These are phyloP conservation scores for Capronia coronata DNA, from an alignment of 2,329 filamentous ascomycete species.

Conservation along the genomic window DNA sequence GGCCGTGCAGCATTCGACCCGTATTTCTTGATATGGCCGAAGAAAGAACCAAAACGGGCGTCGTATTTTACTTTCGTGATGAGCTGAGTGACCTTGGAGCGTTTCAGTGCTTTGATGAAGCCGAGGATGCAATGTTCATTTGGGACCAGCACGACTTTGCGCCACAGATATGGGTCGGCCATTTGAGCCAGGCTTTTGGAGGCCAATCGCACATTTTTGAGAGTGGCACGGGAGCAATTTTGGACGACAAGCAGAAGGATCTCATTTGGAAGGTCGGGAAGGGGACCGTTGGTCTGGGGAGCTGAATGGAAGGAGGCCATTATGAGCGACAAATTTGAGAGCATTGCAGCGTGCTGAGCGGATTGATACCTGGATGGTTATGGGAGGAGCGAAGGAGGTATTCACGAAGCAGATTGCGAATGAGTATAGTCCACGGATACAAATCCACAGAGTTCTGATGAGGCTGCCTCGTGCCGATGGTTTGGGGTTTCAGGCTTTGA, in stretches of 20 bases:
- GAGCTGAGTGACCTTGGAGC: conserved; percentile 15
- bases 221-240: conserved; percentile 13
- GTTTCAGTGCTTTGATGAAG: conserved; percentile 14
- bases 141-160: conserved; percentile 19
- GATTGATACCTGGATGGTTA: neutral
- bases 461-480: conserved; percentile 3
- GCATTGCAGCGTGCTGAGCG: neutral
- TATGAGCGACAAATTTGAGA: neutral
- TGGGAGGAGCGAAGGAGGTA: neutral
- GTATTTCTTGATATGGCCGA: conserved; percentile 12
- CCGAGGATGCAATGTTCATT: conserved; percentile 21
- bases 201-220: conserved; percentile 22
- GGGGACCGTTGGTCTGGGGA: neutral
- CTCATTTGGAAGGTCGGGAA: conserved; percentile 22
- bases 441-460: conserved; percentile 6
- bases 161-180: conserved; percentile 20
- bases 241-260: conserved; percentile 21
- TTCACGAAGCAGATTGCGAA: neutral
- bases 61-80: conserved; percentile 20
- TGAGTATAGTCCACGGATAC: neutral
- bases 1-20: conserved; percentile 1
- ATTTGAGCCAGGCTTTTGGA: conserved; percentile 20
- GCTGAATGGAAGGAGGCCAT: conserved; percentile 1
- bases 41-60: conserved; percentile 18
- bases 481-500: no score